phyloP scores from a whole-genome alignment of 1,139 yeast genomes.

The Geotrichum phurueaensis region DNA sequence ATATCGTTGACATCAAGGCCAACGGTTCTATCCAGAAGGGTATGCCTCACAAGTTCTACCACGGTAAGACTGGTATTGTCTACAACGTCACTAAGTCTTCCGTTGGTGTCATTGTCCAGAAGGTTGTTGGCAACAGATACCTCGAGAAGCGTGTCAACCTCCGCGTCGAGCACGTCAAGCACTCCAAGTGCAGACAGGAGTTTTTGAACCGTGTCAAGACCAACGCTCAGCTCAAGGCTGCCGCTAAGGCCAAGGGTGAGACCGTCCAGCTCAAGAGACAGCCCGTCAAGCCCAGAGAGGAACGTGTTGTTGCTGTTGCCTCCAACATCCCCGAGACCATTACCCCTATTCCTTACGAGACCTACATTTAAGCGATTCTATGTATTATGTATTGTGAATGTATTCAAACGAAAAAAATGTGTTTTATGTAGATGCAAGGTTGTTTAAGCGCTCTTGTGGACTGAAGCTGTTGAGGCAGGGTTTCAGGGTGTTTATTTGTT shows the following conservation, averaged over 20 bases:
- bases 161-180: constrained; percentile 98
- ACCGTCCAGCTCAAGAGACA: constrained; percentile 93
- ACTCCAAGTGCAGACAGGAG: constrained; percentile 99
- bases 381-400: constrained; percentile 1
- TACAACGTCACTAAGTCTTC: constrained; percentile 98
- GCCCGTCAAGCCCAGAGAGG: constrained; percentile 95
- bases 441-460: not conserved
- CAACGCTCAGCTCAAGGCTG: constrained; percentile 89
- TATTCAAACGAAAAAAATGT: constrained; percentile 2
- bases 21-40: constrained; percentile 98
- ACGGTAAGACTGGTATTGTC: constrained; percentile 99
- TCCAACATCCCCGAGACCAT: constrained; percentile 90
- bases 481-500: not conserved
- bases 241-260: constrained; percentile 93
- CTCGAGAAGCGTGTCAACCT: constrained; percentile 96
- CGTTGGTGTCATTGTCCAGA: constrained; percentile 96
- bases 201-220: constrained; percentile 96
- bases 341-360: constrained; percentile 99
- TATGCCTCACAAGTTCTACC: constrained; percentile 99
- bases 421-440: not conserved
- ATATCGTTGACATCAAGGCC: constrained; percentile 98
- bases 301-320: constrained; percentile 70
- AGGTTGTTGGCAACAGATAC: constrained; percentile 98
- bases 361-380: constrained; percentile 69
- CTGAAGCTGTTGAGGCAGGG: not conserved